Base-by-base conservation (phyloP, 768 basidiomycete genomes). In the Russula virescens region DNA sequence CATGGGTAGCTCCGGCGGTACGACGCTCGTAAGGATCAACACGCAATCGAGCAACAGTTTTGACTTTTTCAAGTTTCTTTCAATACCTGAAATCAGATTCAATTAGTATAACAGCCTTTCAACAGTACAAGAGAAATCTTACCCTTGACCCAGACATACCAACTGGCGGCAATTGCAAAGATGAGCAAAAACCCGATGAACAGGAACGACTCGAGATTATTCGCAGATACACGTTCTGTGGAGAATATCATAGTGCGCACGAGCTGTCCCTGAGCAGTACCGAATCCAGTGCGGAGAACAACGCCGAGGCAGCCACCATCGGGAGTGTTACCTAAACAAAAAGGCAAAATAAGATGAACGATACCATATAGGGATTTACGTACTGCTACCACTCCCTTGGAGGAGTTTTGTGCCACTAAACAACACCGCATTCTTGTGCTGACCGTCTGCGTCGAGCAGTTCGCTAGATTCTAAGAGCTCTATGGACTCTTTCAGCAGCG, bases 191-290 rank as follows among this genome's bases (percentile, higher is more conserved):
- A 98, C 3, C 94, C 97, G 64, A 99, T 98, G 77, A 99, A 99
- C 61, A 98, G 75, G 85, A 98, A 98, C 0, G 88, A 88, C 72
- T 99, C 97, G 63, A 89, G 54, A 73, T 96, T 98, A 76, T 98
- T 98, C 26, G 97, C 97, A 9, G 94, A 92, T 23, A 99, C 87
- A 6, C 94, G 89, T 70, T 99, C 97, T 0, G 93, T 94, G 16
- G 93, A 94, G 78, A 98, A 99, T 61, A 99, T 94, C 97, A 98
- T 99, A 0, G 97, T 98, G 49, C 96, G 81, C 35, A 99, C 95
- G 38, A 99, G 85, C 74, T 96, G 93, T 43, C 97, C 97, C 73
- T 99, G 97, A 0, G 94, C 86, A 11, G 97, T 99, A 10, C 97
- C 97, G 71, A 98, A 99, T 1, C 97, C 96, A 14, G 97, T 98